Base-by-base conservation (phyloP, 1,139 yeast species). In the Hyphopichia wangnamkhiaoensis region DNA sequence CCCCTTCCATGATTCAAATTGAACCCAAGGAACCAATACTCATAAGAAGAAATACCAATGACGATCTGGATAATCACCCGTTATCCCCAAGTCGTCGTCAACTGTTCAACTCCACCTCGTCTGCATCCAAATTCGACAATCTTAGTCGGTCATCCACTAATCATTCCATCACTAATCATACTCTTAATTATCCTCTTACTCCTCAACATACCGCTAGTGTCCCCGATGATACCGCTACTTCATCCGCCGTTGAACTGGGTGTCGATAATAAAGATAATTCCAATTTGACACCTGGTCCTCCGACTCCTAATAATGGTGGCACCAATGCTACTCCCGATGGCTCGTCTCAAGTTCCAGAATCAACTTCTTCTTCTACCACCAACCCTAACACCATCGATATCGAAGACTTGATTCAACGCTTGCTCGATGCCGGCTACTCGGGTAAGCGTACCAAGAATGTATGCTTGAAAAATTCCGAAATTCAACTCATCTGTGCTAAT, bases 351-450 rank as follows among this genome's bases (percentile, higher is more conserved):
- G 6, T 26, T 6, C 29, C 29, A 26, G 14, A 5, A n/a, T 8
- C 29, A 7, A 6, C 12, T 9, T 6, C 31, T 29, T n/a, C 18
- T 14, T 16, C 12, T 12, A 15, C 35, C 8, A 20, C 45, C 17
- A 43, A 39, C 28, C 40, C 38, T 13, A 40, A 37, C 15, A 46
- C 79, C 21, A 71, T 87, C 33, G 89, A 90, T 58, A 77, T 93
- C 40, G 98, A 93, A 63, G 95, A 88, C 54, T 73, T 89, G 38
- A 93, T 93, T 43, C 96, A 90, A 64, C 71, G 95, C 52, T 70
- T 93, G 46, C 72, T 93, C 46, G 98, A 93, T 63, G 96, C 96
- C 0, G 98, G 98, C 5, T 93, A 93, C 62, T 79, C 91, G 19
- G 98, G 97, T 12, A 91, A 93, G 60, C 76, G 95, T 52, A 88